Evolutionary conservation across 306 rosid genomes (phyloP), one percentile per base, ranked within the genome.

Genomic region (Parietaria judaica): DNA sequence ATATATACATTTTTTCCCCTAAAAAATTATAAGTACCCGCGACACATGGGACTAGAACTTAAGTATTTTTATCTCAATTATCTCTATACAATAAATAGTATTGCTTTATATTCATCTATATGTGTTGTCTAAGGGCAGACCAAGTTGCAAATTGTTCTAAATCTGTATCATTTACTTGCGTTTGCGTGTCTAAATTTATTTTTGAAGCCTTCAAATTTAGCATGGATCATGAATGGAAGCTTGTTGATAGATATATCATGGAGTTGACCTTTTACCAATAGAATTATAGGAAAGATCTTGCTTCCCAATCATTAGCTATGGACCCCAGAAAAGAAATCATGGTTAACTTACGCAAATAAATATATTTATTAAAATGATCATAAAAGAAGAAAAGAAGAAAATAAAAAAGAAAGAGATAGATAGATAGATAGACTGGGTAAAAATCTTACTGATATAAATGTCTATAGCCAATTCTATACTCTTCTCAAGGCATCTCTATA

Each of bases 291-390:
- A 62, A 74, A 59, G 81, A 76, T 74, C 71, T 56, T 54, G 53
- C 68, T 12, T 3, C 49, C 64, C 72, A 73, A 37, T 64, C 72
- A 84, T 76, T 76, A 70, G 74, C 57, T 60, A 67, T 73, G 80
- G 74, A 76, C 76, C 80, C 78, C 50, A 43, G 31, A 41, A 15
- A 53, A 62, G 51, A 64, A 65, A 16, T 64, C 52, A 48, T 46
- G 67, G 61, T 36, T 14, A 56, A 57, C 31, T 13, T 39, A 56
- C 3, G 4, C 4, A 9, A 8, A 54, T 5, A 34, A 34, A 14
- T 44, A 60, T 16, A 49, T 60, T 7, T 60, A 50, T 46, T n/a
- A 41, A 31, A 34, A 7, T 36, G 31, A 8, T 16, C 17, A 56
- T 48, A 13, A 56, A 3, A 37, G 4, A 14, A 39, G 9, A 12